A percentile compares a stretch with the other conserved stretches of the same genome.
phyloP scores from a whole-genome alignment of 176 grass and related monocot species.

The Luzula sylvatica region DNA sequence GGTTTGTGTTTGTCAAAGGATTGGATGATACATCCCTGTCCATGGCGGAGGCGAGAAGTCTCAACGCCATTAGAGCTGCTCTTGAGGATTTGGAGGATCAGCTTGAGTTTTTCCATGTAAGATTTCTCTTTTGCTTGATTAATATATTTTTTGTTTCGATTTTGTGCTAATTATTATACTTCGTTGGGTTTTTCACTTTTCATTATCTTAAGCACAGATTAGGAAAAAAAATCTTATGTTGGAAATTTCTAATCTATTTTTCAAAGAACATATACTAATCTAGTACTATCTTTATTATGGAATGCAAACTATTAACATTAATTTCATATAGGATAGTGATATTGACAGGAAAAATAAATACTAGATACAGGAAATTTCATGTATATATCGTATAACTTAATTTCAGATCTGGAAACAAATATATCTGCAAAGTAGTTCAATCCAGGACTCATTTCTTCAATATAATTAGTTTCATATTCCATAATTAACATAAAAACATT shows the following conservation, averaged over 20 bases:
- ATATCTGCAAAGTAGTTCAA: background rate
- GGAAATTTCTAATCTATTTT: too few species aligned
- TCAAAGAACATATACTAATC: too few species aligned
- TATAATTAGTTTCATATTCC: background rate
- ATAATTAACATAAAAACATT: background rate
- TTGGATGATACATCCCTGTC: slow-evolving; percentile 28
- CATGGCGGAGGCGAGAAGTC: slow-evolving; percentile 62
- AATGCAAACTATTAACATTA: background rate
- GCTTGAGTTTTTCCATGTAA: slow-evolving; percentile 86
- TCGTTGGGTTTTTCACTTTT: background rate
- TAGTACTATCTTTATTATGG: too few species aligned
- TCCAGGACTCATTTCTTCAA: too few species aligned
- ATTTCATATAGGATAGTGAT: background rate
- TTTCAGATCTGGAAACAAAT: slow-evolving; percentile 12
- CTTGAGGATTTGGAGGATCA: slow-evolving; percentile 86
- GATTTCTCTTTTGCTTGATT: slow-evolving; percentile 21
- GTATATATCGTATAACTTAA: background rate
- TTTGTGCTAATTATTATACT: slow-evolving; percentile 1
- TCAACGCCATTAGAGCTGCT: slow-evolving; percentile 69
- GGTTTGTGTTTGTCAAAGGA: slow-evolving; percentile 57
- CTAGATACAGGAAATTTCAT: too few species aligned
- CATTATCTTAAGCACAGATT: background rate
- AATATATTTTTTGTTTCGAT: background rate
- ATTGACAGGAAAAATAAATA: too few species aligned
- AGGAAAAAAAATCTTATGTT: background rate